A percentile compares a stretch with the other conserved stretches of the same genome.
Conservation (phyloP, 192 early-diverging fungal genomes). For the Thamnidium elegans region DNA sequence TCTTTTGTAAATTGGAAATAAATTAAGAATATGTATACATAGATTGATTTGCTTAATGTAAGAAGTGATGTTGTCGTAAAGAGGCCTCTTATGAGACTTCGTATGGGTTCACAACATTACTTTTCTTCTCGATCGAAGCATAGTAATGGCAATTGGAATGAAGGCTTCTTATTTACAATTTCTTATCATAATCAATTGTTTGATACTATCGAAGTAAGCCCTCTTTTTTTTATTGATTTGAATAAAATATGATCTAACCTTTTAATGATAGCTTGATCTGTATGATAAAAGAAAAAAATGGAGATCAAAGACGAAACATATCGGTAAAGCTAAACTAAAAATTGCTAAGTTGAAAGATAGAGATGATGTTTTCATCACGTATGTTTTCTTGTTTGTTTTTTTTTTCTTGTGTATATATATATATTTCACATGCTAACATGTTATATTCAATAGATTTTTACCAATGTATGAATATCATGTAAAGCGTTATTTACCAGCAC, state of each 20-base stretch:
- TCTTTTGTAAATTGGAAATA: too few relatives aligned
- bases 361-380: slow-evolving; percentile 40
- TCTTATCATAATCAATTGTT: slow-evolving; percentile 80
- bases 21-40: background rate
- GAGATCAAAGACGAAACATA: slow-evolving; percentile 33
- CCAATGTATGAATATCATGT: slow-evolving; percentile 40
- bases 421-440: background rate
- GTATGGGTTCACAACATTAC: slow-evolving; percentile 39
- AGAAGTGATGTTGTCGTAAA: slow-evolving; percentile 18
- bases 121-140: slow-evolving; percentile 46
- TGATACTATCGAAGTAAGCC: slow-evolving; percentile 56
- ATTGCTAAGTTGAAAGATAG: slow-evolving; percentile 25
- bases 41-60: slow-evolving; percentile 40
- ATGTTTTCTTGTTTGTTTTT: background rate
- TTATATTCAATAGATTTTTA: slow-evolving; percentile 22
- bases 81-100: slow-evolving; percentile 28
- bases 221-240: background rate
- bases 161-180: slow-evolving; percentile 67
- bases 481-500: slow-evolving; percentile 27
- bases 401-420: background rate
- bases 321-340: slow-evolving; percentile 39
- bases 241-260: background rate
- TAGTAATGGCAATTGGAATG: slow-evolving; percentile 67
- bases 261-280: slow-evolving; percentile 31
- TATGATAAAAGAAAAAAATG: slow-evolving; percentile 36